Evolutionary conservation across 1,139 yeast genomes (phyloP), one percentile per base, ranked within the genome.

Genomic region (Magnusiomyces clavatus): DNA sequence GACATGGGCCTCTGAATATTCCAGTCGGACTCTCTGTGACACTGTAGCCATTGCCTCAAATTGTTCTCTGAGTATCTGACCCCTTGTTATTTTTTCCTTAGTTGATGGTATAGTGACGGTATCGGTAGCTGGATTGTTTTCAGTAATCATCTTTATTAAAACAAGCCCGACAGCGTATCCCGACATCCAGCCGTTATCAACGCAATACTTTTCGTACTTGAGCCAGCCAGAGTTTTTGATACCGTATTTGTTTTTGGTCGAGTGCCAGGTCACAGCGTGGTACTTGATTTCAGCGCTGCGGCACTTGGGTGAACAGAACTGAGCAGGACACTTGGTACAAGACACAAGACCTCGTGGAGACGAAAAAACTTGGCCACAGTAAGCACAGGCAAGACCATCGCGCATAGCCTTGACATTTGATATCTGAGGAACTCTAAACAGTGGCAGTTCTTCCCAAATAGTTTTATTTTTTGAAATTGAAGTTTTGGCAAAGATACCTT

Each of bases 321-420:
- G 52, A 16, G 65, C 66, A 13, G 20, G 14, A 20, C 76, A 31
- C 37, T 41, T 40, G 8, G 50, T 20, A 50, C 64, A 61, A 13
- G 39, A 24, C 14, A 56, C 74, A 53, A 77, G 75, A 64, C 95
- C 86, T 57, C 20, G 20, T 31, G 82, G 87, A 50, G 84, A 72
- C 5, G n/a, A 11, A 34, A 41, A 41, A 4, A 11, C 6, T 42
- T 69, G 67, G 41, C 62, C 64, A 71, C 97, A 90, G 61, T 78
- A 77, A 1, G 90, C 75, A 65, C 97, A 90, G 3, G 90, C 88
- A 60, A 80, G 80, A 0, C 94, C 90, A 17, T 70, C 65, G 50
- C 78, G 76, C 57, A 86, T 79, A 54, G 87, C 69, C 47, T 79
- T 76, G 37, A 81, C 67, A 57, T 83, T 78, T 16, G 86, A 92